Base-by-base conservation (phyloP, 2,329 filamentous ascomycete species). In the Alternaria sp. region DNA sequence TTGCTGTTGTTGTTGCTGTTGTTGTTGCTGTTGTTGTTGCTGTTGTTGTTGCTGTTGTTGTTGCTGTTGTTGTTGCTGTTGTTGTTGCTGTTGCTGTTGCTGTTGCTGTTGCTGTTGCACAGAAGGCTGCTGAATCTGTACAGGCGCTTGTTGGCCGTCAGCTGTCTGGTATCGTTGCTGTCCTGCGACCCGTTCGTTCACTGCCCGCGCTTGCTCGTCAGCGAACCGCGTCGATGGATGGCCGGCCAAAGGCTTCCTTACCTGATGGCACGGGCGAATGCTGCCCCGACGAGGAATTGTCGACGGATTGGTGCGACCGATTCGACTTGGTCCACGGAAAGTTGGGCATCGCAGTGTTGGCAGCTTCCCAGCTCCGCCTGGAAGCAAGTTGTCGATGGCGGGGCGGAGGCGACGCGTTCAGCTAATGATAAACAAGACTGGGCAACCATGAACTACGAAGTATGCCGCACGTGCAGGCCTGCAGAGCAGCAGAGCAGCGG, bases 291-390 rank as follows among this genome's bases (percentile, higher is more conserved):
- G 73, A 70, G 44, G 71, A 66, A 40, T 60, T 71, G 63, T 76
- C 75, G 56, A 77, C 71, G 46, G 76, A 76, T 42, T 71, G 69
- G 62, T 78, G 74, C 68, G 76, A 76, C 58, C 70, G 69, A 44
- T 77, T 77, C 69, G 72, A 72, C 74, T 77, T 78, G 60, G 66
- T 68, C 75, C 71, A 77, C 42, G 73, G 71, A 53, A 74, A 71
- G 54, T 73, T 72, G 68, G 74, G 73, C 76, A 78, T 78, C 56
- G 70, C 74, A 75, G 69, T 54, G 62, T 63, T 59, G 57, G 58
- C 61, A 64, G 61, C 65, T 61, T 55, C 58, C 51, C 3, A 58
- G 58, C 67, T 67, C 62, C 67, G 60, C 63, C 55, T 48, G 46
- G 62, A 55, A 58, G 62, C 61, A 66, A 56, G 55, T 50, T 54